These are phyloP conservation scores for Eucalyptus pauciflora DNA, from an alignment of 345 rosid genomes.

Conservation along the genomic window DNA sequence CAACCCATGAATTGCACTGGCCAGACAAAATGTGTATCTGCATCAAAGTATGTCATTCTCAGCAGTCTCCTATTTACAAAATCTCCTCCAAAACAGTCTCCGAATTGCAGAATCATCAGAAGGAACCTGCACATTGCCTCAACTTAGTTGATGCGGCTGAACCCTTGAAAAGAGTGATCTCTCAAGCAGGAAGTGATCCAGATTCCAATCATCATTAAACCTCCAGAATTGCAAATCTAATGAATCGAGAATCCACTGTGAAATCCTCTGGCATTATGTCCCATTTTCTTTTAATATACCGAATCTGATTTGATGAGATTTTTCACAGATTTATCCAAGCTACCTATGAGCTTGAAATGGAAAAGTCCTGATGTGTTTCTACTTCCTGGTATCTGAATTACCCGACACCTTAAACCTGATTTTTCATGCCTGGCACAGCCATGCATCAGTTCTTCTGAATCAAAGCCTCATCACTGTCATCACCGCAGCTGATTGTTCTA, in stretches of 20 bases:
- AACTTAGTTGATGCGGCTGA: neutral
- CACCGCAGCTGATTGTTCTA: neutral
- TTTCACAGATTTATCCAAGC: neutral
- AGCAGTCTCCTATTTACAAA: neutral
- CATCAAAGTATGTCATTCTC: neutral
- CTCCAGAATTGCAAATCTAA: neutral
- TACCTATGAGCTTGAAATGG: neutral
- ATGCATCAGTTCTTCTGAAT: neutral
- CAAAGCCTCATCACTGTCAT: neutral
- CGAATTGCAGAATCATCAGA: neutral
- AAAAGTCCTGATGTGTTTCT: neutral
- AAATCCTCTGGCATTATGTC: neutral
- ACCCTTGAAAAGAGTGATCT: neutral
- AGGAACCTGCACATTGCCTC: neutral
- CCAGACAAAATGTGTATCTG: neutral
- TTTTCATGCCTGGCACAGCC: neutral
- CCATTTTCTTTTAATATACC: neutral
- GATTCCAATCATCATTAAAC: neutral
- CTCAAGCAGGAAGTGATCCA: neutral
- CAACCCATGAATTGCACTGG: neutral
- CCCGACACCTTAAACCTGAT: neutral
- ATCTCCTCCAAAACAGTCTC: neutral
- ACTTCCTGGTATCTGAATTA: neutral
- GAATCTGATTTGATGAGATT: neutral
- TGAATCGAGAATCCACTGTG: neutral